phyloP scores from a whole-genome alignment of 2,329 filamentous ascomycete species.

The Chaetomium strumarium region DNA sequence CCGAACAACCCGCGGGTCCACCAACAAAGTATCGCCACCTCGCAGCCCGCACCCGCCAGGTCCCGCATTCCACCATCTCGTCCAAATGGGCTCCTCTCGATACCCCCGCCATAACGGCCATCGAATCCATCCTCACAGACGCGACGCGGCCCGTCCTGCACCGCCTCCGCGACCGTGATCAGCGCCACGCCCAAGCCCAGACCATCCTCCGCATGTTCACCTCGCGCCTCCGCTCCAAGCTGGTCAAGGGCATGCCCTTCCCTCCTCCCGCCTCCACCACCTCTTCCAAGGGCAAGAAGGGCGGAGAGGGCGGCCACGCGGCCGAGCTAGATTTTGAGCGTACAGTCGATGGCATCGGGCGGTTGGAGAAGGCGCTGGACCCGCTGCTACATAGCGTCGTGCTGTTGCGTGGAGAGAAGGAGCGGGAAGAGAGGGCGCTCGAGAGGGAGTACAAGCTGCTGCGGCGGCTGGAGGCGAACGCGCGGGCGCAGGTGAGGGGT shows the following conservation, averaged over 20 bases:
- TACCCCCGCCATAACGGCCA: conserved; percentile 46
- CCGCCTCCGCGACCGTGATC: conserved; percentile 44
- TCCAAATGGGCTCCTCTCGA: conserved; percentile 61
- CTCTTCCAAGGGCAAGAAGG: not conserved
- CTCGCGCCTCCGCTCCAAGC: conserved; percentile 50
- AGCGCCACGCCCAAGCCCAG: conserved; percentile 48
- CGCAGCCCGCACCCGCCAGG: conserved; percentile 42
- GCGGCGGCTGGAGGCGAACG: conserved; percentile 48
- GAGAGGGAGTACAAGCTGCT: conserved; percentile 50
- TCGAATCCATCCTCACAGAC: conserved; percentile 51
- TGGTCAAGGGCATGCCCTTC: conserved; percentile 59
- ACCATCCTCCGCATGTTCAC: conserved; percentile 50
- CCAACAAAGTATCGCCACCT: conserved; percentile 44
- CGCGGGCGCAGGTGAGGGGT: conserved; percentile 46
- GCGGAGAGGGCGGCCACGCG: conserved; percentile 37
- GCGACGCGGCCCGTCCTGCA: conserved; percentile 58
- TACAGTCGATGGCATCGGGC: conserved; percentile 52
- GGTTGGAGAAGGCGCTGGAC: conserved; percentile 53
- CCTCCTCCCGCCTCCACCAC: conserved; percentile 40
- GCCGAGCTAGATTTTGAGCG: conserved; percentile 62
- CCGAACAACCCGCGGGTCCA: not conserved
- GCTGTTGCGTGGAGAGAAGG: conserved; percentile 53
- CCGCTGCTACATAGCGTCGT: conserved; percentile 58
- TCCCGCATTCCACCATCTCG: conserved; percentile 61
- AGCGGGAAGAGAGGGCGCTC: conserved; percentile 49